phyloP scores from a whole-genome alignment of 129 eudicot genomes.

The Arctium lappa region DNA sequence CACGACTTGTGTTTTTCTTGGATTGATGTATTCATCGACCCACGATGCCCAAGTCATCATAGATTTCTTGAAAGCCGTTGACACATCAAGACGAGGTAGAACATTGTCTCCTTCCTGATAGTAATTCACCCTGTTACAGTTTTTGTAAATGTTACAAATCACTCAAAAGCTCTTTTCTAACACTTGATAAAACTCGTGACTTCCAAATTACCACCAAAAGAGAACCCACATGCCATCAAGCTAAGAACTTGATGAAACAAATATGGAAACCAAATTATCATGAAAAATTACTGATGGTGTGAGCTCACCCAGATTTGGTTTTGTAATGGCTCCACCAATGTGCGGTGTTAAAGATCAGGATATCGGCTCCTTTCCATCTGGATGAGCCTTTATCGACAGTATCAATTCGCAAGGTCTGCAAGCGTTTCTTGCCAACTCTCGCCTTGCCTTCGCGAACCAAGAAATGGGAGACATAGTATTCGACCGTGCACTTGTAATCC shows the following conservation, averaged over 20 bases:
- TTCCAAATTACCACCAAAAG: not conserved
- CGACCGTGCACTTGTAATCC: slow-evolving; percentile 97
- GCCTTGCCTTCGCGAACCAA: slow-evolving; percentile 91
- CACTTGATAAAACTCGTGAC: too few relatives aligned
- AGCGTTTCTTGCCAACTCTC: slow-evolving; percentile 80
- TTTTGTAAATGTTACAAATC: not conserved
- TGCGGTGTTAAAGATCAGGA: slow-evolving; percentile 84
- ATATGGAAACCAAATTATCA: not conserved
- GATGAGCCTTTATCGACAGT: slow-evolving; percentile 82
- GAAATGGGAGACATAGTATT: slow-evolving; percentile 84
- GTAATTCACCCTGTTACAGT: slow-evolving; percentile 64
- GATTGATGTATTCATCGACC: slow-evolving; percentile 71
- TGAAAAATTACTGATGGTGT: not conserved
- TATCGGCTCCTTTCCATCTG: slow-evolving; percentile 94
- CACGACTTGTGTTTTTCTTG: slow-evolving; percentile 62
- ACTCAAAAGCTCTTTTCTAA: not conserved
- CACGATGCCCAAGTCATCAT: slow-evolving; percentile 81
- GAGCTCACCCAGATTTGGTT: slow-evolving; percentile 85
- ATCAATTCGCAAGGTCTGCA: slow-evolving; percentile 83
- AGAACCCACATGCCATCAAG: not conserved
- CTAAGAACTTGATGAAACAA: not conserved
- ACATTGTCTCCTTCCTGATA: slow-evolving; percentile 80
- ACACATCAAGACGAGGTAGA: slow-evolving; percentile 66
- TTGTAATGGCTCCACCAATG: slow-evolving; percentile 97
- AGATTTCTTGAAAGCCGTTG: slow-evolving; percentile 67